phyloP scores from a whole-genome alignment of 2,329 filamentous ascomycete genomes.

The Meredithiella fracta region DNA sequence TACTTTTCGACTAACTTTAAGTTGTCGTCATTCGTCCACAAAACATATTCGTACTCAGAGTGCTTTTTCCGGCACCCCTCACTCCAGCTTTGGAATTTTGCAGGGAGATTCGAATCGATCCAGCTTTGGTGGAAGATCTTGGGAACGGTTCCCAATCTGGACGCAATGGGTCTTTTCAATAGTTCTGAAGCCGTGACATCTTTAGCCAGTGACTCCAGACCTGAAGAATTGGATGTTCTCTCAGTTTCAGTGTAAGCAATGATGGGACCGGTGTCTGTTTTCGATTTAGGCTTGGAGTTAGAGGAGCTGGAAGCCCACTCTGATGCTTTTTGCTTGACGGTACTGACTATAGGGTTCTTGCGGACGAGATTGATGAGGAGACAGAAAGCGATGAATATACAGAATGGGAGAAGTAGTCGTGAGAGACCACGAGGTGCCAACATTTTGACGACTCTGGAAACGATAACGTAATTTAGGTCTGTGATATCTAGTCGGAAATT shows the following conservation, averaged over 20 bases:
- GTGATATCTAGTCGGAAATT: too few species aligned
- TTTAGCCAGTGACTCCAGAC: slow-evolving; percentile 3
- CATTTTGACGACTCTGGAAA: background rate
- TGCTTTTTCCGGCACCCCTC: slow-evolving; percentile 19
- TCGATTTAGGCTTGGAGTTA: background rate
- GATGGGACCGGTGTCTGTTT: background rate
- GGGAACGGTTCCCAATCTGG: slow-evolving; percentile 23
- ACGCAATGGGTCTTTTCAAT: slow-evolving; percentile 9
- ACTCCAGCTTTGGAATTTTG: slow-evolving; percentile 21
- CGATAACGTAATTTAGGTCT: background rate
- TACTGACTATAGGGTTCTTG: background rate
- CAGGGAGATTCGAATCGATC: slow-evolving; percentile 17
- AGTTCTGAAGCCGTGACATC: slow-evolving; percentile 9
- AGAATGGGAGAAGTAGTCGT: slow-evolving; percentile 1
- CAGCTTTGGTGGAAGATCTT: slow-evolving; percentile 20
- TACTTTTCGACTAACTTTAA: slow-evolving; percentile 20
- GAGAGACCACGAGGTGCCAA: background rate
- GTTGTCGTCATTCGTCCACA: slow-evolving; percentile 25
- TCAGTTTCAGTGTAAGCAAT: background rate
- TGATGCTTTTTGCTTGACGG: background rate
- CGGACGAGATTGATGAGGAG: slow-evolving; percentile 2
- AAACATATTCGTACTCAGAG: slow-evolving; percentile 22
- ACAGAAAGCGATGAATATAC: background rate
- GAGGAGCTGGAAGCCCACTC: background rate
- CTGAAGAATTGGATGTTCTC: background rate